phyloP scores from a whole-genome alignment of 441 rosid species.

The Erodium moschatum region DNA sequence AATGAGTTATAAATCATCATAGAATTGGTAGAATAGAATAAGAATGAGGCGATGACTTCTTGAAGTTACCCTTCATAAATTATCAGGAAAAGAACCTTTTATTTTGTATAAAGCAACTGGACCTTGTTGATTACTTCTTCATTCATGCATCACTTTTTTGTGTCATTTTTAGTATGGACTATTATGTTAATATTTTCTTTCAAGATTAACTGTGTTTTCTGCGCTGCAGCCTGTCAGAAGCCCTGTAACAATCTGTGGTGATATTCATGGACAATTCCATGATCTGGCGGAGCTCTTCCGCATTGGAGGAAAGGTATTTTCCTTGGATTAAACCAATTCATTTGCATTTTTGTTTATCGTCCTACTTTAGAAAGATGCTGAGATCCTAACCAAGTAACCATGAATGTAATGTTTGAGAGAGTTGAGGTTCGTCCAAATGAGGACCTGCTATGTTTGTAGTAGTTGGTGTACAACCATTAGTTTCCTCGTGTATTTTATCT shows the following conservation, averaged over 20 bases:
- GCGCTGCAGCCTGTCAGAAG: conserved; percentile 73
- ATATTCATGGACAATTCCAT: conserved; percentile 88
- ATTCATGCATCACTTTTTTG: background rate
- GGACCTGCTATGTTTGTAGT: background rate
- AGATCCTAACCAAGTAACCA: background rate
- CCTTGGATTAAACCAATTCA: background rate
- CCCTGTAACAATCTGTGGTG: conserved; percentile 87
- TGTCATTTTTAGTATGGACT: background rate
- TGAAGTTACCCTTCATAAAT: background rate
- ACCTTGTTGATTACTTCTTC: background rate
- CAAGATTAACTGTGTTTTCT: conserved; percentile 6
- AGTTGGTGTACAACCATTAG: background rate
- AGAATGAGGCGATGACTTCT: background rate
- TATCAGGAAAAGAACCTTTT: background rate
- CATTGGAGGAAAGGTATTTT: conserved; percentile 75
- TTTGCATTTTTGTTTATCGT: background rate
- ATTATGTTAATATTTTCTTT: background rate
- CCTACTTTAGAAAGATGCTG: background rate
- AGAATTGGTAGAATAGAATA: background rate
- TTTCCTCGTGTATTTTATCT: background rate
- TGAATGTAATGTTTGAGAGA: background rate
- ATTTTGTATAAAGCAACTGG: background rate
- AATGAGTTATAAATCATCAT: background rate
- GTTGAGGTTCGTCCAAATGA: too few relatives aligned
- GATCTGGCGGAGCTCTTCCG: conserved; percentile 95